A percentile compares a stretch with the other conserved stretches of the same genome.
phyloP scores from a whole-genome alignment of 1,284 basidiomycete genomes.

The Trichosporon sp. region DNA sequence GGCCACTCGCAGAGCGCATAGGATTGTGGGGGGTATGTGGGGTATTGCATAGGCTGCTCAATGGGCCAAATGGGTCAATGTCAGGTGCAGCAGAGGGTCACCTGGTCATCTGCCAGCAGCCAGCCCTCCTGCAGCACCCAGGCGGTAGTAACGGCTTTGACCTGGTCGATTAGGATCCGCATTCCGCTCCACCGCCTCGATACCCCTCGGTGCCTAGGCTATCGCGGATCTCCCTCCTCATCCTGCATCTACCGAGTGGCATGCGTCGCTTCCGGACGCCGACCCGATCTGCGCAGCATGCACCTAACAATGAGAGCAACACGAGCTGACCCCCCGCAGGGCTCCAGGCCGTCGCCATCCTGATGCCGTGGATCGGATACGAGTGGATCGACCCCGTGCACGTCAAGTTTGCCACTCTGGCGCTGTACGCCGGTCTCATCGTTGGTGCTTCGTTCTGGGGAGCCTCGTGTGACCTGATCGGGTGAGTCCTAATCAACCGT shows the following conservation, averaged over 20 bases:
- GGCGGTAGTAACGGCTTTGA: neutral
- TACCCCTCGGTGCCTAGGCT: neutral
- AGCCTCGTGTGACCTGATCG: conserved; percentile 54
- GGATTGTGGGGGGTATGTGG: conserved; percentile 11
- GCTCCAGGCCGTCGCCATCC: conserved; percentile 64
- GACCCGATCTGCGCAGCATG: neutral
- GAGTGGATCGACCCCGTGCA: conserved; percentile 52
- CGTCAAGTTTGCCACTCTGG: conserved; percentile 58
- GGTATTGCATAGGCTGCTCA: neutral
- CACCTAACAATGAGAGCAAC: neutral
- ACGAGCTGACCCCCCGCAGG: conserved; percentile 29
- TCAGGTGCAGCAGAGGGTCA: neutral
- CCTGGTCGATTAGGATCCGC: neutral
- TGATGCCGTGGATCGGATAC: conserved; percentile 60
- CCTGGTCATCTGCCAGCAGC: too few species aligned
- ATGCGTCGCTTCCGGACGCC: neutral
- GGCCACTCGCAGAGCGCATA: neutral
- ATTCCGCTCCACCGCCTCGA: conserved; percentile 1
- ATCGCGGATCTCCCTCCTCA: neutral
- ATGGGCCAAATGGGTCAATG: neutral
- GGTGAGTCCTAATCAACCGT: conserved; percentile 34
- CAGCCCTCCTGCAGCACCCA: neutral
- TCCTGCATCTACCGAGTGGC: neutral
- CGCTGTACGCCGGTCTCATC: conserved; percentile 65
- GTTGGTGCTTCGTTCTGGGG: conserved; percentile 65